phyloP scores from a whole-genome alignment of 225 moss, liverwort and hornwort species.

The Ulota crispa region DNA sequence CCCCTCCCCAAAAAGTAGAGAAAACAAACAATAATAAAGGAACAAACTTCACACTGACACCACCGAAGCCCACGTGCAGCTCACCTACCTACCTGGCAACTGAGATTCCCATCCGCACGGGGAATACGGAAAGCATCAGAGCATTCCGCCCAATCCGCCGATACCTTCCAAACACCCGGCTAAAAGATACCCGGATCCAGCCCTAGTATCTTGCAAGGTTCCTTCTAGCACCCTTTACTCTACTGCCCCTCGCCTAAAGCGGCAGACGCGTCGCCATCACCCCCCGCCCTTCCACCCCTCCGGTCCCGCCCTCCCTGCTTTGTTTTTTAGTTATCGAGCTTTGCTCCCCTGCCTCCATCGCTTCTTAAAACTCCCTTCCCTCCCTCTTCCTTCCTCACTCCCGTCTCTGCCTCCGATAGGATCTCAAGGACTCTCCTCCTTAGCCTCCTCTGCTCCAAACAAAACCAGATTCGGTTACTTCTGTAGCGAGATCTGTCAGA shows the following conservation, averaged over 20 bases:
- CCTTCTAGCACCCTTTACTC: neutral
- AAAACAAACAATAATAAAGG: neutral
- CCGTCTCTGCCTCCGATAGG: neutral
- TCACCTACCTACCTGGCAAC: conserved; percentile 22
- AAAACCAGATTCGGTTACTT: neutral
- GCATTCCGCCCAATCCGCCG: neutral
- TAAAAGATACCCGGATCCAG: neutral
- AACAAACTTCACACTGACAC: neutral
- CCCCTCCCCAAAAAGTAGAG: neutral
- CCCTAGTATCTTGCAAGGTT: neutral
- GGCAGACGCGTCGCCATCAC: conserved; percentile 23
- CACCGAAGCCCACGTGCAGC: conserved; percentile 31
- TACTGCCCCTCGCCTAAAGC: neutral
- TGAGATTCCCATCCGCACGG: neutral
- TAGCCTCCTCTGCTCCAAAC: neutral
- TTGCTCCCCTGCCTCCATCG: neutral
- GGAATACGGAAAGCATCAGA: neutral
- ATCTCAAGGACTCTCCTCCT: neutral
- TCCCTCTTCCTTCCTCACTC: neutral
- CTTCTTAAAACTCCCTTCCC: conserved; percentile 25
- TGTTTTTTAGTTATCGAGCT: neutral
- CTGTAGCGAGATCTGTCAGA: neutral
- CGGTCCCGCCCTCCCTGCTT: neutral
- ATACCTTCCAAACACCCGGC: neutral
- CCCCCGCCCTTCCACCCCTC: neutral